Percentiles rank a stretch among this genome's conserved stretches.
Conservation (phyloP, 2,329 filamentous ascomycete genomes). For the Aschersonia sp. region DNA sequence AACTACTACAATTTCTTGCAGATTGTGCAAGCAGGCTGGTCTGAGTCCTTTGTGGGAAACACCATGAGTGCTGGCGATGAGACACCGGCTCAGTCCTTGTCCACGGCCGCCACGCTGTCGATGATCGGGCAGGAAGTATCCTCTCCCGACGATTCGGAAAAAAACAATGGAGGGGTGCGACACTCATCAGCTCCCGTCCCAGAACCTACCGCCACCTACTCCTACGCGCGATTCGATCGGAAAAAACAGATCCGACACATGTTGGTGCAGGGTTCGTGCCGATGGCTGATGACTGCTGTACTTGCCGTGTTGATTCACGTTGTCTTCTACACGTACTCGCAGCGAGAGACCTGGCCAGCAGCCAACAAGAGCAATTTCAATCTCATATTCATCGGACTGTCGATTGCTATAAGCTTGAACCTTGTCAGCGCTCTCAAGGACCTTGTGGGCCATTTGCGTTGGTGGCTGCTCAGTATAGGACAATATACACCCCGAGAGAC, state of each 20-base stretch:
- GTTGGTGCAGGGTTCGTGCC: neutral
- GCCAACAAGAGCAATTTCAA: conserved; percentile 20
- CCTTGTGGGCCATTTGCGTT: conserved; percentile 26
- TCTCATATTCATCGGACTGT: conserved; percentile 24
- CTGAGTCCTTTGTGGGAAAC: too few relatives aligned
- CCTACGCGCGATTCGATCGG: neutral
- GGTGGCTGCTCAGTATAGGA: conserved; percentile 25
- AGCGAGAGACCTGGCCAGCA: neutral
- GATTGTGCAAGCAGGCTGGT: too few relatives aligned
- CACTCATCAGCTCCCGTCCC: too few relatives aligned
- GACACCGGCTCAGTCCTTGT: neutral
- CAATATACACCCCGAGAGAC: conserved; percentile 20
- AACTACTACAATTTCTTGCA: too few relatives aligned
- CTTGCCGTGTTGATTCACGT: neutral
- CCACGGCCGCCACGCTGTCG: neutral
- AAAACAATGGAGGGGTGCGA: too few relatives aligned
- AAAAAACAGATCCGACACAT: neutral
- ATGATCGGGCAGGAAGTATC: neutral
- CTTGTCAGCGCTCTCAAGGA: conserved; percentile 25
- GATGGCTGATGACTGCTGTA: neutral
- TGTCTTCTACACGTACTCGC: neutral
- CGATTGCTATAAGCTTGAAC: conserved; percentile 25
- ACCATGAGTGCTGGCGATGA: neutral
- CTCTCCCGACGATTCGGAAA: too few relatives aligned
- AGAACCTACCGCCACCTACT: neutral